Base-by-base conservation (phyloP, 768 basidiomycete species). In the Tylopilus sp. region DNA sequence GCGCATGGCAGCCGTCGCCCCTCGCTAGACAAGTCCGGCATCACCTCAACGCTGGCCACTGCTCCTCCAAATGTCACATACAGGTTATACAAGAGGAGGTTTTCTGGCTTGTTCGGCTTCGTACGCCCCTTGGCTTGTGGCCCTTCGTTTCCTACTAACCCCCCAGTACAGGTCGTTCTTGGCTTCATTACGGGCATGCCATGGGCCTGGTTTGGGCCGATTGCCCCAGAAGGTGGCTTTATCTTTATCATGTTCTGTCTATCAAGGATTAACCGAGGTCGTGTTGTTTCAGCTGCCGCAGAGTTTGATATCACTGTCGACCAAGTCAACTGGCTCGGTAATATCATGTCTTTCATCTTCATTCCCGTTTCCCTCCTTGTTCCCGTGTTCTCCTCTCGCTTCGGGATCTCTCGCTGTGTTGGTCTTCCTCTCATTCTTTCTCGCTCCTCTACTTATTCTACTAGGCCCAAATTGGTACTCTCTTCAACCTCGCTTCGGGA, bases 121-220 rank as follows among this genome's bases (percentile, higher is more conserved):
- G 86, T 85, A 52, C 55, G 52, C 35, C 23, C 1, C 15, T 5
- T 31, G 11, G 7, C 26, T 8, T 20, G 3, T 22, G 2, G 4
- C 42, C 3, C 2, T 11, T 12, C 11, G 30, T 42, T 18, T 4
- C 17, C 2, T 12, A 30, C 49, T 51, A 23, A 56, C 23, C 1
- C 23, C 1, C 4, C 1, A 9, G 7, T 7, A 3, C 45, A 88
- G 88, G 72, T 85, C 10, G 26, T 85, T 26, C 69, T 91, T 28
- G 86, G 82, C 48, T 64, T 85, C 36, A 75, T 82, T 11, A 72
- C 77, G 2, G 88, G 79, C 6, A 81, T 88, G 83, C 70, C 77
- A 7, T 83, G 82, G 79, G 78, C 86, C 4, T 93, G 89, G 89
- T 93, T 92, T 60, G 89, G 90, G 4, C 87, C 91, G 3, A 91